These are phyloP conservation scores for Verticillium klebahnii DNA, from an alignment of 2,329 filamentous ascomycete genomes.

Conservation along the genomic window DNA sequence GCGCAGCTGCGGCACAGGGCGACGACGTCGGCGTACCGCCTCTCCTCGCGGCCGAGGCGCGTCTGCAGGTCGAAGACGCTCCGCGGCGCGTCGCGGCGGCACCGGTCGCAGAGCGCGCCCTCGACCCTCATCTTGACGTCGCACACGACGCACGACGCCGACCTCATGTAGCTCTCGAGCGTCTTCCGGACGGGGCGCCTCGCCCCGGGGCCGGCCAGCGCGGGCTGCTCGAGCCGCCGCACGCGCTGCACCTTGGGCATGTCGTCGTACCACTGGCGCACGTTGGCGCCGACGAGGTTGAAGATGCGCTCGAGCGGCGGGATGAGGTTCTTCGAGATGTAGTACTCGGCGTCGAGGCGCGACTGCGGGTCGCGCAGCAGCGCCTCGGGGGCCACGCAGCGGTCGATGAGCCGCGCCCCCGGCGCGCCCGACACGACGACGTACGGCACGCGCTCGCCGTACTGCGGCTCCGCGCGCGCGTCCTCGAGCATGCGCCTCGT, in stretches of 20 bases:
- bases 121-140: constrained; percentile 42
- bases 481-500: constrained; percentile 83
- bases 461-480: constrained; percentile 82
- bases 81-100: constrained; percentile 46
- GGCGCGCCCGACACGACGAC: constrained; percentile 88
- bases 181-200: constrained; percentile 43
- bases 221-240: constrained; percentile 48
- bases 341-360: constrained; percentile 90
- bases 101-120: constrained; percentile 51
- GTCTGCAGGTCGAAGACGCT: constrained; percentile 62
- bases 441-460: constrained; percentile 92
- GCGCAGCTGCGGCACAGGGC: constrained; percentile 78
- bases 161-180: constrained; percentile 90
- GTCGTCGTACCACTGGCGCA: constrained; percentile 88
- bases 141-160: constrained; percentile 76
- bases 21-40: constrained; percentile 58
- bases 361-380: constrained; percentile 72
- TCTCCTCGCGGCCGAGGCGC: constrained; percentile 59
- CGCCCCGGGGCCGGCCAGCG: constrained; percentile 9
- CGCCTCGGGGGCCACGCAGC: constrained; percentile 83
- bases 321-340: constrained; percentile 93
- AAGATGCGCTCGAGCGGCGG: constrained; percentile 95
- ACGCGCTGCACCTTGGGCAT: constrained; percentile 89
- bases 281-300: constrained; percentile 89
- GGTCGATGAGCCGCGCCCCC: constrained; percentile 78